phyloP scores from a whole-genome alignment of 768 basidiomycete species.

The Wakefieldia striispora region DNA sequence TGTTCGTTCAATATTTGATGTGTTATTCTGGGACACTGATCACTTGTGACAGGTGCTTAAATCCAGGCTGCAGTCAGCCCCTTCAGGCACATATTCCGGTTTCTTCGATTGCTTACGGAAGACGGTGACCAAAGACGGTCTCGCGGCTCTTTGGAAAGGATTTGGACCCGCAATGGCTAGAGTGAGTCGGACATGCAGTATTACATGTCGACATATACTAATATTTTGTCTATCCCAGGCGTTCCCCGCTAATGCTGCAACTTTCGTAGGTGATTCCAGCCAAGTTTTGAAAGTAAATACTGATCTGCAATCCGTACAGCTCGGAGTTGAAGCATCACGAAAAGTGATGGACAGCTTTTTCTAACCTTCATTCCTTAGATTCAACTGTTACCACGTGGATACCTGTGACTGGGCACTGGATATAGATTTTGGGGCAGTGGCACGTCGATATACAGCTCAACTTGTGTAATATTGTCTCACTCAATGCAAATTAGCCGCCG shows the following conservation, averaged over 20 bases:
- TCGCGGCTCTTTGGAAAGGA: constrained; percentile 90
- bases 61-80: constrained; percentile 93
- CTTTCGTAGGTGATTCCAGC: constrained; percentile 61
- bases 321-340: constrained; percentile 90
- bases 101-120: constrained; percentile 91
- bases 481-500: background rate
- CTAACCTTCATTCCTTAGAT: constrained; percentile 21
- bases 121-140: constrained; percentile 86
- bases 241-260: constrained; percentile 96
- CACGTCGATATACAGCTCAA: constrained; percentile 7
- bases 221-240: constrained; percentile 49
- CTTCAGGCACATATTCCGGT: constrained; percentile 95
- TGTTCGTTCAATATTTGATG: constrained; percentile 44
- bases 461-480: constrained; percentile 9
- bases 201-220: background rate
- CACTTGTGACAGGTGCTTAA: constrained; percentile 74
- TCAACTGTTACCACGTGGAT: constrained; percentile 5
- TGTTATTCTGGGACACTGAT: constrained; percentile 4
- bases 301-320: constrained; percentile 39
- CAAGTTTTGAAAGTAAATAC: background rate
- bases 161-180: constrained; percentile 97
- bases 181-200: constrained; percentile 41
- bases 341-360: constrained; percentile 75
- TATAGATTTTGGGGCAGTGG: constrained; percentile 2
- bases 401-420: constrained; percentile 3